These are phyloP conservation scores for Zea mays DNA, from an alignment of 176 grass and related monocot species.

Conservation along the genomic window DNA sequence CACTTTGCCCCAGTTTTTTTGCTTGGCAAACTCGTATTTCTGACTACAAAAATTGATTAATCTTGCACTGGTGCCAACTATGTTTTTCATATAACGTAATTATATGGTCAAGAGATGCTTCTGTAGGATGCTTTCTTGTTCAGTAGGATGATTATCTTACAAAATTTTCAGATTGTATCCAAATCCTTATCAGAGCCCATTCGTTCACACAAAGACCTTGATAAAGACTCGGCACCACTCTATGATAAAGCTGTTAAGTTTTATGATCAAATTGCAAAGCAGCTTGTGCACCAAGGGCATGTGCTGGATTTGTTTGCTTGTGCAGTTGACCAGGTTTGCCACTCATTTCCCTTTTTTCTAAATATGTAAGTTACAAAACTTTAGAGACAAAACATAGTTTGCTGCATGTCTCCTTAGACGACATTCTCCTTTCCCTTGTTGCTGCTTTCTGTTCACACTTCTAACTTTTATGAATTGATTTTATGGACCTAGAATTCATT, in stretches of 20 bases:
- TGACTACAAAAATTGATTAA: conserved; percentile 21
- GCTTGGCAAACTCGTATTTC: not conserved
- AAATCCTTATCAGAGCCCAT: conserved; percentile 94
- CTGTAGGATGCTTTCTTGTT: conserved; percentile 28
- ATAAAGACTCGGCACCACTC: conserved; percentile 83
- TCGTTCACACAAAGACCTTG: conserved; percentile 95
- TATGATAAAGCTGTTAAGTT: conserved; percentile 96
- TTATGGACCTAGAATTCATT: not conserved
- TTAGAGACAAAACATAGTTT: conserved; percentile 10
- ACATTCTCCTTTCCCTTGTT: conserved; percentile 5
- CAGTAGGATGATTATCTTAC: conserved; percentile 30
- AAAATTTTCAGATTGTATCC: conserved; percentile 91
- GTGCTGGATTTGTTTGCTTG: conserved; percentile 98
- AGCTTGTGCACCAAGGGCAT: conserved; percentile 98
- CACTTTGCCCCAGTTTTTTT: not conserved
- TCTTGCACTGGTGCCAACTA: not conserved
- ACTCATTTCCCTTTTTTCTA: conserved; percentile 29
- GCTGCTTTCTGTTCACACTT: conserved; percentile 1
- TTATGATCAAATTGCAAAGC: conserved; percentile 83
- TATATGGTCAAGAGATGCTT: conserved; percentile 9
- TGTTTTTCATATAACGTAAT: conserved; percentile 14
- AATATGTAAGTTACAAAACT: conserved; percentile 12
- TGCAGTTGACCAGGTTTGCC: conserved; percentile 85
- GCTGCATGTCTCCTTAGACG: not conserved
- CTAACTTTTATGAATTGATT: conserved; percentile 24